These are phyloP conservation scores for Trichoderma guizhouense DNA, from an alignment of 2,329 filamentous ascomycete genomes.

Conservation along the genomic window DNA sequence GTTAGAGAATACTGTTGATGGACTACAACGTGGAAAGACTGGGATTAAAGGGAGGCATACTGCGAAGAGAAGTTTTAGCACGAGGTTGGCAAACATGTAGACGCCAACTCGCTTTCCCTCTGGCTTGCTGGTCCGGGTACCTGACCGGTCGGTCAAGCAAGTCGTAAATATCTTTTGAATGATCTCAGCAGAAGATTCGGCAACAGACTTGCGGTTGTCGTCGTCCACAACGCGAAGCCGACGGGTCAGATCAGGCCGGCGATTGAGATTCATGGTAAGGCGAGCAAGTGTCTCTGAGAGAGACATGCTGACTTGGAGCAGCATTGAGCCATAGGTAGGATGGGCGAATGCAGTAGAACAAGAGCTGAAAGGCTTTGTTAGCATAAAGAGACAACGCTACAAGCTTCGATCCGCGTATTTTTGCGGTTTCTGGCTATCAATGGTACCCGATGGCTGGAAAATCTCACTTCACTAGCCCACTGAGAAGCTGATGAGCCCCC, in stretches of 20 bases:
- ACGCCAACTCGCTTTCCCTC: conserved; percentile 85
- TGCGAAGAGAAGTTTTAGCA: conserved; percentile 82
- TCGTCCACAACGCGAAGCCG: conserved; percentile 62
- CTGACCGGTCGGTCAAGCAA: conserved; percentile 77
- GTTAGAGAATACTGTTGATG: not conserved
- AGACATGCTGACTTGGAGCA: conserved; percentile 79
- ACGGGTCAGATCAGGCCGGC: conserved; percentile 71
- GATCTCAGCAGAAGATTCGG: conserved; percentile 83
- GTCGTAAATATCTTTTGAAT: conserved; percentile 89
- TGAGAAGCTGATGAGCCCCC: conserved; percentile 71
- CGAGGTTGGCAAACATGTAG: conserved; percentile 89
- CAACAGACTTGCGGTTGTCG: conserved; percentile 71
- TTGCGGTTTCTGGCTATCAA: too few species aligned
- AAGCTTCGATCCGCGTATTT: not conserved
- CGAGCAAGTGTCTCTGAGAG: conserved; percentile 76
- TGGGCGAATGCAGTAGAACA: conserved; percentile 80
- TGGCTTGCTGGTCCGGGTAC: conserved; percentile 62
- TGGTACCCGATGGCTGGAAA: not conserved
- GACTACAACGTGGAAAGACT: too few species aligned
- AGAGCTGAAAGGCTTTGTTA: conserved; percentile 52
- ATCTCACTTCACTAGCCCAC: conserved; percentile 68
- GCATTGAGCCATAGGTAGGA: conserved; percentile 72
- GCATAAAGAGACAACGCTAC: not conserved
- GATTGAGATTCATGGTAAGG: conserved; percentile 80
- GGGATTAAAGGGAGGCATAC: conserved; percentile 45